Evolutionary conservation across 2,329 filamentous ascomycete species (phyloP).

Genomic region (Colletotrichum horii): DNA sequence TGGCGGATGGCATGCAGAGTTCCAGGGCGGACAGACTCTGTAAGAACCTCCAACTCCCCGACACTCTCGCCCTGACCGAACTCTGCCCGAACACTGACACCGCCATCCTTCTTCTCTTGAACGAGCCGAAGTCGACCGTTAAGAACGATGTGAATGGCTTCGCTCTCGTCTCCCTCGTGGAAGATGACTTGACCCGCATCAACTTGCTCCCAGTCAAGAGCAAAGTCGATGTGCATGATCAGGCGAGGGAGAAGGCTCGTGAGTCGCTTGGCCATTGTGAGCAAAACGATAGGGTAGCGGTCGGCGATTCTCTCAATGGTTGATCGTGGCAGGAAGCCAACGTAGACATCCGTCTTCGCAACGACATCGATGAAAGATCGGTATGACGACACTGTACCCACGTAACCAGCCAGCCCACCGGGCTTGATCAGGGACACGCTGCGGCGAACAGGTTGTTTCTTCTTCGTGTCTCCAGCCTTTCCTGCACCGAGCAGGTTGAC

Average conservation of each 20-base stretch:
- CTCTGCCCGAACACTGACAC: constrained; percentile 86
- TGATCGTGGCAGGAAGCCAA: constrained; percentile 87
- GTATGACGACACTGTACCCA: constrained; percentile 93
- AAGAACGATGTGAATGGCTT: constrained; percentile 96
- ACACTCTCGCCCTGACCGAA: constrained; percentile 98
- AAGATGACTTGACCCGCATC: constrained; percentile 94
- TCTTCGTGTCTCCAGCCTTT: constrained; percentile 44
- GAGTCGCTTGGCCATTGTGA: constrained; percentile 95
- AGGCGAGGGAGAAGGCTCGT: constrained; percentile 88
- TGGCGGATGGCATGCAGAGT: constrained; percentile 96
- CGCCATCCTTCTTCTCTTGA: constrained; percentile 79
- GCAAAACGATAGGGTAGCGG: constrained; percentile 85
- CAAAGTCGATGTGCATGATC: constrained; percentile 97
- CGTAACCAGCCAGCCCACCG: constrained; percentile 90
- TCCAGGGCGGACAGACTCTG: constrained; percentile 87
- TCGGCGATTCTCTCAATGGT: constrained; percentile 93
- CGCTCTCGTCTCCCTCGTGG: constrained; percentile 92
- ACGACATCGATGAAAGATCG: constrained; percentile 96
- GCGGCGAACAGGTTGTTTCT: constrained; percentile 55
- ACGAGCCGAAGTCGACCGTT: constrained; percentile 90
- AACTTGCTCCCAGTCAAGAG: constrained; percentile 97
- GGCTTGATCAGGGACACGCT: constrained; percentile 93
- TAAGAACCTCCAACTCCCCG: constrained; percentile 95
- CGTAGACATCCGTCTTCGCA: constrained; percentile 97
- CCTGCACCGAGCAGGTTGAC: constrained; percentile 25